Evolutionary conservation across 148 eudicot genomes (phyloP), one percentile per base, ranked within the genome.

Genomic region (Rhododendron vialii): DNA sequence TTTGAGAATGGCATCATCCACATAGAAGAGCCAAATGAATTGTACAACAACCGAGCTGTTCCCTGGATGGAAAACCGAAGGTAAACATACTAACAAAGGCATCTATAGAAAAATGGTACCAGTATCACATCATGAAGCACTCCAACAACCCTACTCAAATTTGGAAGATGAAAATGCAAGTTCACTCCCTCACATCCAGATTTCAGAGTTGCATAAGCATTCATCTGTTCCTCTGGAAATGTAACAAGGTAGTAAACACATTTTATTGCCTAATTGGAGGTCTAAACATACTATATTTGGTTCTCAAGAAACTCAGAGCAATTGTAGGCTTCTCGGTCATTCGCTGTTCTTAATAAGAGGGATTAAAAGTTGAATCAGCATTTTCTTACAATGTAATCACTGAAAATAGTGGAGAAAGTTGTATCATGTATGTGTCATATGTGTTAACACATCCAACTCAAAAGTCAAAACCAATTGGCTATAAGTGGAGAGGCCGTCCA

Each of bases 1-100:
- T 90, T 89, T 83, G 98, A 95, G 92, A 92, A 92, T 76, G 99
- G 99, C 94, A 93, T 82, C 98, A 97, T 95, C 99, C 98, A 97
- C 63, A 92, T 78, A 59, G 98, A 92, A 87, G 98, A 97, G 53
- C 93, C 99, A 90, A 97, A 97, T 88, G 99, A 94, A 90, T 94
- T 97, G 92, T 93, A 94, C 99, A 97, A 91, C 91, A 93, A 86
- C 51, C 98, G 99, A 88, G 98, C 96, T 59, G 98, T 97, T 90
- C 98, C 98, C 98, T 97, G 94, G 78, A 90, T 78, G 86, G 85
- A 92, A 83, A 88, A 87, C 69, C 83, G 80, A 83, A 84, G 80
- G 88, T 82, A 33, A 91, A 86, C 63, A 83, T 86, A 77, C 83
- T 80, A 83, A 48, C 67, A 67, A 61, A 41, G 65, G 61, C 48